Conservation (phyloP, 768 basidiomycete species). For the Suillus brevipes region DNA sequence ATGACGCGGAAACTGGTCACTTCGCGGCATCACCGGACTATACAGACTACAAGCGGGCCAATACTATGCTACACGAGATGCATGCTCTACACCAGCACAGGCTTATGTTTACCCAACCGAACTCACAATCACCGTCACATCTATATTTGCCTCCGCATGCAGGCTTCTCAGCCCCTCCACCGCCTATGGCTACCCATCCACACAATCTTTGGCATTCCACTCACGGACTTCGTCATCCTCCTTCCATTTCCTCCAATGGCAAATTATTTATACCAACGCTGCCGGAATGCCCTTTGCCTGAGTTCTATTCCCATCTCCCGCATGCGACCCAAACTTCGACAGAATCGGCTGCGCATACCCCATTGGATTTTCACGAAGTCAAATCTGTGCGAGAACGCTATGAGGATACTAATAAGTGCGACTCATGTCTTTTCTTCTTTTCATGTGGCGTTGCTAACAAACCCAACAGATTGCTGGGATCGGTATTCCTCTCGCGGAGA, state of each 20-base stretch:
- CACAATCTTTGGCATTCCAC: constrained; percentile 6
- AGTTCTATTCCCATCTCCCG: constrained; percentile 4
- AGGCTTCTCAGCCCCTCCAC: not conserved
- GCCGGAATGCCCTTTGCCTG: constrained; percentile 10
- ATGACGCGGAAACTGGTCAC: constrained; percentile 36
- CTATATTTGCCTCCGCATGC: not conserved
- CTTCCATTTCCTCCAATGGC: constrained; percentile 8
- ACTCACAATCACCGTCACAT: constrained; percentile 14
- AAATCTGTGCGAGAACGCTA: constrained; percentile 57
- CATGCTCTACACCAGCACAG: constrained; percentile 71
- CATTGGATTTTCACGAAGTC: constrained; percentile 39
- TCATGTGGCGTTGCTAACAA: constrained; percentile 9
- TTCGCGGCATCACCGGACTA: constrained; percentile 6
- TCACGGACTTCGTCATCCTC: constrained; percentile 1
- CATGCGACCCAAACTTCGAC: constrained; percentile 3
- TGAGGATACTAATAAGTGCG: constrained; percentile 64
- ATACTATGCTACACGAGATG: constrained; percentile 67
- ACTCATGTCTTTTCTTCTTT: constrained; percentile 3
- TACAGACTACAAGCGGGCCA: constrained; percentile 55
- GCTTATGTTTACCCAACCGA: constrained; percentile 38
- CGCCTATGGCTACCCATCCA: not conserved
- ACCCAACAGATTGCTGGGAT: constrained; percentile 55
- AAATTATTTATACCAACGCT: constrained; percentile 7
- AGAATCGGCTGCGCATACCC: constrained; percentile 11
- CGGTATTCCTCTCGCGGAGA: constrained; percentile 63